These are phyloP conservation scores for Plasmodium berghei DNA, from an alignment of 169 alveolate genomes.

Conservation along the genomic window DNA sequence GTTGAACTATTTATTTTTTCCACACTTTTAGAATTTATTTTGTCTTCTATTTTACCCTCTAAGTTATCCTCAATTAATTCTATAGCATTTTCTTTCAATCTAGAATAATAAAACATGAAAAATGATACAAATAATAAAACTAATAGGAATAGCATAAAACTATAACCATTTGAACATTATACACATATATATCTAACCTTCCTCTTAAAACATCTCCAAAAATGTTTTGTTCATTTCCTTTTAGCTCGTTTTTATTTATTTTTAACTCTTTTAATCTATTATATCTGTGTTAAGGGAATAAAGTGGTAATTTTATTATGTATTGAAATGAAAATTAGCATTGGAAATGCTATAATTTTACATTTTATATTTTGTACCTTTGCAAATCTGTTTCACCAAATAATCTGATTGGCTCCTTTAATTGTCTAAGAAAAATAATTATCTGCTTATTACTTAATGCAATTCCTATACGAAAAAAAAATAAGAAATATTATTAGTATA, in stretches of 20 bases:
- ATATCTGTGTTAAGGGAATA: constrained; percentile 19
- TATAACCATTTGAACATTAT: not conserved
- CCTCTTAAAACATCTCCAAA: constrained; percentile 77
- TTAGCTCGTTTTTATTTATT: constrained; percentile 69
- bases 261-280: constrained; percentile 66
- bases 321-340: not conserved
- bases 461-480: constrained; percentile 19
- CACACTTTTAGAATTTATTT: constrained; percentile 19
- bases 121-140: not conserved
- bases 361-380: constrained; percentile 76
- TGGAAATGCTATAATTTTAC: not conserved
- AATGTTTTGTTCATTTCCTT: constrained; percentile 59
- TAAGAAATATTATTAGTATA: not conserved
- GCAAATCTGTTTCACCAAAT: constrained; percentile 89
- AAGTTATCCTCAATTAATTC: constrained; percentile 66
- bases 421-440: constrained; percentile 82
- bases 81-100: constrained; percentile 63
- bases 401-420: constrained; percentile 86
- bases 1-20: constrained; percentile 16
- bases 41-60: constrained; percentile 45
- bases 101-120: constrained; percentile 17
- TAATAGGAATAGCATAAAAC: not conserved
- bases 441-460: constrained; percentile 75
- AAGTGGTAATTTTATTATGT: not conserved
- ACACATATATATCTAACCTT: constrained; percentile 36